phyloP scores from a whole-genome alignment of 768 basidiomycete species.

The Boletus bicolor region DNA sequence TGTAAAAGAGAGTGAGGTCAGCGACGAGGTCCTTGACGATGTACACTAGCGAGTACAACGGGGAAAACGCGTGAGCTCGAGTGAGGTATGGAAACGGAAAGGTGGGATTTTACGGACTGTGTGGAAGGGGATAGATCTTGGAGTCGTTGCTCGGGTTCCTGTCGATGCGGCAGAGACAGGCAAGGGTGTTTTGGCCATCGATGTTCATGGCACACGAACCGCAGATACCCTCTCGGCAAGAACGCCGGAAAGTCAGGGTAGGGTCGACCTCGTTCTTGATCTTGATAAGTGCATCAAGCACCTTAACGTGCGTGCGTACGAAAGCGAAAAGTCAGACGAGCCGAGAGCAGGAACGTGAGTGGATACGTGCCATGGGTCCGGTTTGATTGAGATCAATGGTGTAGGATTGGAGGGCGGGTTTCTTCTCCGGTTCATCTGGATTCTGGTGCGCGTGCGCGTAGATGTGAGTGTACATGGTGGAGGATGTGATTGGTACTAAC shows the following conservation, averaged over 20 bases:
- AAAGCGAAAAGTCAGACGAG: not conserved
- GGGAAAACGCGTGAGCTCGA: not conserved
- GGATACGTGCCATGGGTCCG: constrained; percentile 78
- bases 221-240: constrained; percentile 94
- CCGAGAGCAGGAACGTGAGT: not conserved
- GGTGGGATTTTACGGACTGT: constrained; percentile 60
- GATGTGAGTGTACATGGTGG: not conserved
- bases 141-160: constrained; percentile 62
- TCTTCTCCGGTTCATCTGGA: constrained; percentile 90
- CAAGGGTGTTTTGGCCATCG: constrained; percentile 95
- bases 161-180: constrained; percentile 95
- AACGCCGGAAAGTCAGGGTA: constrained; percentile 92
- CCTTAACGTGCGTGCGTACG: constrained; percentile 31
- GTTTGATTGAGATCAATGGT: constrained; percentile 90
- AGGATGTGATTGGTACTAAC: constrained; percentile 34
- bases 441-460: constrained; percentile 46
- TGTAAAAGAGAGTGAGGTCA: constrained; percentile 89
- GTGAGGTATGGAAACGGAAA: not conserved
- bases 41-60: constrained; percentile 67
- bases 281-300: constrained; percentile 94
- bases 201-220: constrained; percentile 99
- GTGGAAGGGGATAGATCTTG: constrained; percentile 96
- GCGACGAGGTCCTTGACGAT: constrained; percentile 98
- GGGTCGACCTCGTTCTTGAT: constrained; percentile 99
- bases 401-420: constrained; percentile 89